These are phyloP conservation scores for Monilinia polystroma DNA, from an alignment of 2,329 filamentous ascomycete species.

Conservation along the genomic window DNA sequence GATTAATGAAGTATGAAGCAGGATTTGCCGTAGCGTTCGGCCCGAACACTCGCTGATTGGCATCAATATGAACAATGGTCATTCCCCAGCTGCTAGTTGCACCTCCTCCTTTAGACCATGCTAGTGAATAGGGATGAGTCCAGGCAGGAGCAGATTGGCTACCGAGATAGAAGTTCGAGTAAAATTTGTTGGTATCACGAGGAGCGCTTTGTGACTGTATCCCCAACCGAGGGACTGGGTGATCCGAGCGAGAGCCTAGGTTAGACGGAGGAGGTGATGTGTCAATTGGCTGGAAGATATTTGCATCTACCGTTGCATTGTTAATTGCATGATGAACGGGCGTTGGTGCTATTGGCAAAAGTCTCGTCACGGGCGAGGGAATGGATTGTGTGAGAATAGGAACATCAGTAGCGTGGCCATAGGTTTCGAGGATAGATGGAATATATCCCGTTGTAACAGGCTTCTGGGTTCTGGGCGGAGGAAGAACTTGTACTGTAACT, in stretches of 20 bases:
- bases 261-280: slow-evolving; percentile 51
- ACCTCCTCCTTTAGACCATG: slow-evolving; percentile 65
- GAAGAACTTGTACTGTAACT: slow-evolving; percentile 16
- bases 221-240: slow-evolving; percentile 57
- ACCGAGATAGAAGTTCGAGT: slow-evolving; percentile 76
- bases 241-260: slow-evolving; percentile 52
- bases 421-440: slow-evolving; percentile 14
- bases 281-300: slow-evolving; percentile 60
- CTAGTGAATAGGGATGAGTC: slow-evolving; percentile 71
- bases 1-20: slow-evolving; percentile 73
- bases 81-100: slow-evolving; percentile 72
- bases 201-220: slow-evolving; percentile 47
- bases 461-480: neutral
- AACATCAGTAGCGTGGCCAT: neutral
- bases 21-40: slow-evolving; percentile 56
- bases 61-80: slow-evolving; percentile 70
- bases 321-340: slow-evolving; percentile 20
- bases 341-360: slow-evolving; percentile 15
- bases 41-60: slow-evolving; percentile 66
- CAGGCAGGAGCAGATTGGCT: slow-evolving; percentile 68
- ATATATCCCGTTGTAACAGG: slow-evolving; percentile 7
- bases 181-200: slow-evolving; percentile 77
- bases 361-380: slow-evolving; percentile 20
- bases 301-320: slow-evolving; percentile 24
- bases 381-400: slow-evolving; percentile 11